Evolutionary conservation across 2,329 filamentous ascomycete species (phyloP), one percentile per base, ranked within the genome.

Genomic region (Stachybotrys chlorohalonatus): DNA sequence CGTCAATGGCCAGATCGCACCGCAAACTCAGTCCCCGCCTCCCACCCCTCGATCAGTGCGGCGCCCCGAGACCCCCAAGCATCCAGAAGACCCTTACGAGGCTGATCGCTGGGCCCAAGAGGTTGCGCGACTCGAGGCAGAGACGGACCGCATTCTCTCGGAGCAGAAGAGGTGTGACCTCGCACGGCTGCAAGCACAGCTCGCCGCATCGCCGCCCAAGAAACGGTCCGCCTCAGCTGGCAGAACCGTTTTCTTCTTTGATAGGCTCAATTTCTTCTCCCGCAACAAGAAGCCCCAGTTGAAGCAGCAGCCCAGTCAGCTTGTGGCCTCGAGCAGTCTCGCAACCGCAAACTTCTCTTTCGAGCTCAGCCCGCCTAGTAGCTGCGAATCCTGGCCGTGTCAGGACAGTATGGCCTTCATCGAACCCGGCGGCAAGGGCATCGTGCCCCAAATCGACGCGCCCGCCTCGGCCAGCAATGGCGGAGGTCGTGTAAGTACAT

Each of bases 381-480:
- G 66, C 57, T 56, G 68, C 47, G 69, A 72, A 11, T 66, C 63
- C 39, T 56, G 60, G n/a, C 57, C 58, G 16, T 62, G 64, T 30
- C 58, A 60, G 24, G 59, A 61, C 54, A 68, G 60, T 52, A 72
- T 72, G 69, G 65, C 62, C 53, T 70, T 70, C 51, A 77, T 78
- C 55, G 70, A 75, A 56, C 65, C 66, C n/a, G 75, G 75, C 31
- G 75, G 73, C 11, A 73, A 66, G 59, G 75, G 75, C 55, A 72
- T 76, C 55, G 72, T 76, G 6, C 74, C 75, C 46, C 75, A 76
- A 52, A 85, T 79, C 48, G 90, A 95, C 73, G 89, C 89, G 24
- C 91, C 91, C 1, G 76, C 86, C 9, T 91, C 90, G 53, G 89
- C 89, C 13, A 86, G 87, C 56, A 95, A 95, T 71, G 82, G 87